Evolutionary conservation across 768 basidiomycete genomes (phyloP), one percentile per base, ranked within the genome.

Genomic region (Leccinum broughii): DNA sequence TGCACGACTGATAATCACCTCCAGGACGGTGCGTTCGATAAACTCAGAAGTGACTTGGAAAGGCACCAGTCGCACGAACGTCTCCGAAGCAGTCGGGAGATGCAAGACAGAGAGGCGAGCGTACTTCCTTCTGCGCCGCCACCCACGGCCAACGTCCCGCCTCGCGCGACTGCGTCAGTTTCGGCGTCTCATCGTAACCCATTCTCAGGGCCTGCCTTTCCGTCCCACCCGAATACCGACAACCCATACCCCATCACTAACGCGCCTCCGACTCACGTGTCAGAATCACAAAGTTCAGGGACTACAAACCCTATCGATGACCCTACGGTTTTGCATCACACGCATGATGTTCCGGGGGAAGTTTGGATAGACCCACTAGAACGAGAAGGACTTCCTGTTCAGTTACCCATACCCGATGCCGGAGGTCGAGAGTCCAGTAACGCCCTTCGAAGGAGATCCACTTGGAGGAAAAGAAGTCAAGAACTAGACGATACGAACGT

Each of bases 291-390:
- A 20, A 41, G 24, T n/a, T n/a, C 26, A 58, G 55, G 14, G 13
- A 54, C 11, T 10, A 49, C n/a, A 58, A 62, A 2, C 65, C 59
- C 5, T 3, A 22, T 50, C 15, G 35, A 56, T 30, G 6, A 20
- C 10, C 48, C 17, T 44, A 66, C 69, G 1, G 65, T 69, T 8
- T 65, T 55, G 7, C 54, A 64, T 14, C 72, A 70, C 63, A 75
- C 75, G 1, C 75, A 73, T 39, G 64, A 76, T 15, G 74, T 84
- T 4, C 83, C 83, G 0, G 85, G 82, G 41, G 79, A 80, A 41
- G 77, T 76, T 52, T 88, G 80, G 68, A 86, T 91, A 64, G 84
- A 83, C 56, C 81, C 83, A 0, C 71, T 80, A 52, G 90, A 92
- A 70, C 82, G 78, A 52, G 85, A 84, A 41, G 90, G 90, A 0